Percentiles rank a stretch among this genome's conserved stretches.
Evolutionary conservation across 1,284 basidiomycete species (phyloP).

Genomic region (Ceratobasidium sp.): DNA sequence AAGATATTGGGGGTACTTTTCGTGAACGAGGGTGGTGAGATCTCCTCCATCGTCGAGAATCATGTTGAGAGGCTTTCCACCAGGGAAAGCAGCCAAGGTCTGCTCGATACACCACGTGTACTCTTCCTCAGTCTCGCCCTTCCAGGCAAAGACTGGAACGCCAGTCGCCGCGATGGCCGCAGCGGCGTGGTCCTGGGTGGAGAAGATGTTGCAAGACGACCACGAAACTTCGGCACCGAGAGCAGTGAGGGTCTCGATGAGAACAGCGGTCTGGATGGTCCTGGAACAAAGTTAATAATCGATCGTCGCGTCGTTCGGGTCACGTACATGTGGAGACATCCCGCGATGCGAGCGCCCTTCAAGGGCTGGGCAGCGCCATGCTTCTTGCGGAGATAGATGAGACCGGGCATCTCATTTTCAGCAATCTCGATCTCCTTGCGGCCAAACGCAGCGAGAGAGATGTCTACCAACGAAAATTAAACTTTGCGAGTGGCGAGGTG

Average conservation of each 20-base stretch:
- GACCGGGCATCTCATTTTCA: conserved; percentile 94
- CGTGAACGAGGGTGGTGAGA: conserved; percentile 92
- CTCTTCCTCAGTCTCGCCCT: conserved; percentile 99
- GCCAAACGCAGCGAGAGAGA: conserved; percentile 95
- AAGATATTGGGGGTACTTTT: conserved; percentile 93
- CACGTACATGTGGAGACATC: conserved; percentile 92
- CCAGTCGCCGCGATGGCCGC: conserved; percentile 99
- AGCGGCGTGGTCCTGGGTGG: conserved; percentile 98
- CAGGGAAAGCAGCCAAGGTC: conserved; percentile 82
- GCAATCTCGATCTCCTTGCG: conserved; percentile 99
- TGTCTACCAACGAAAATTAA: conserved; percentile 62
- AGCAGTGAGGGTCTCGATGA: conserved; percentile 94
- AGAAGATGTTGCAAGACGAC: conserved; percentile 99
- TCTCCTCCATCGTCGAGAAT: conserved; percentile 99
- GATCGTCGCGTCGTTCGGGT: conserved; percentile 16
- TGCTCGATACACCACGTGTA: conserved; percentile 99
- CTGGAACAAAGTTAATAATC: conserved; percentile 51
- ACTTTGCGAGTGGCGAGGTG: conserved; percentile 38
- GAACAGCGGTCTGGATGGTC: conserved; percentile 96
- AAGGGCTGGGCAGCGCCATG: conserved; percentile 85
- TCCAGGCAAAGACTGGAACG: conserved; percentile 99
- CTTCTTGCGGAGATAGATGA: conserved; percentile 91
- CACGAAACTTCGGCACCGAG: conserved; percentile 98
- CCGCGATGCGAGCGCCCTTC: conserved; percentile 95
- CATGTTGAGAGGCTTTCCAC: conserved; percentile 92